Evolutionary conservation across 106 monocot genomes (phyloP).

Genomic region (Apostasia shenzhenica): DNA sequence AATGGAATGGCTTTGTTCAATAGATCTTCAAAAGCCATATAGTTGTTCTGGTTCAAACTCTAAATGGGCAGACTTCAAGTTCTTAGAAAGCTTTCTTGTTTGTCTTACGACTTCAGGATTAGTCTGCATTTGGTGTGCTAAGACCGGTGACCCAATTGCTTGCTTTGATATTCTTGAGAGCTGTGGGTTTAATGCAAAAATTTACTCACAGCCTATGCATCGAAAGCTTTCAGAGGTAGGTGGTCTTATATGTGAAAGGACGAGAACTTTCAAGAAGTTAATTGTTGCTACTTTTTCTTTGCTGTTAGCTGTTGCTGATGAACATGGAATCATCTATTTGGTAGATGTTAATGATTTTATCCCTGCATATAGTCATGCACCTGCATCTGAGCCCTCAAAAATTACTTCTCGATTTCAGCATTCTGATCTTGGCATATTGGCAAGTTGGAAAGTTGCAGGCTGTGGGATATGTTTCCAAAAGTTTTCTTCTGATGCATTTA

Average conservation of each 20-base stretch:
- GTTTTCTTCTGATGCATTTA: slow-evolving; percentile 14
- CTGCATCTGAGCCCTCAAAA: not conserved
- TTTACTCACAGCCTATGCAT: slow-evolving; percentile 5
- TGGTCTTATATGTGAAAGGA: slow-evolving; percentile 2
- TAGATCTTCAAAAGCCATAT: slow-evolving; percentile 36
- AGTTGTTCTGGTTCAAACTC: slow-evolving; percentile 15
- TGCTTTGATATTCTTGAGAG: slow-evolving; percentile 31
- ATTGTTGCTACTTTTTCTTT: slow-evolving; percentile 47
- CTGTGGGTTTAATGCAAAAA: slow-evolving; percentile 16
- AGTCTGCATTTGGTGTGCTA: slow-evolving; percentile 43
- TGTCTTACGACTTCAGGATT: slow-evolving; percentile 63
- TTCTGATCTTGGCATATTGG: slow-evolving; percentile 26
- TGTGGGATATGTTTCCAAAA: slow-evolving; percentile 39
- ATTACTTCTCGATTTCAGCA: slow-evolving; percentile 9
- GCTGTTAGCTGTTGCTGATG: slow-evolving; percentile 51
- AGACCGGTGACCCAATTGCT: slow-evolving; percentile 35
- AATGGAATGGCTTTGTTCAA: slow-evolving; percentile 66
- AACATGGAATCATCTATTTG: slow-evolving; percentile 64
- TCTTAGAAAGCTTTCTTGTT: slow-evolving; percentile 58
- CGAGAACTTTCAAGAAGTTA: slow-evolving; percentile 45
- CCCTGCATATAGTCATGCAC: slow-evolving; percentile 17
- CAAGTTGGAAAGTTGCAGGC: slow-evolving; percentile 59
- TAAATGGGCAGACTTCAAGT: slow-evolving; percentile 80
- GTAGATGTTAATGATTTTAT: slow-evolving; percentile 34
- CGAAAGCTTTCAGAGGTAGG: not conserved